Base-by-base conservation (phyloP, 2,329 filamentous ascomycete species). In the Dactylellina drechsleri region DNA sequence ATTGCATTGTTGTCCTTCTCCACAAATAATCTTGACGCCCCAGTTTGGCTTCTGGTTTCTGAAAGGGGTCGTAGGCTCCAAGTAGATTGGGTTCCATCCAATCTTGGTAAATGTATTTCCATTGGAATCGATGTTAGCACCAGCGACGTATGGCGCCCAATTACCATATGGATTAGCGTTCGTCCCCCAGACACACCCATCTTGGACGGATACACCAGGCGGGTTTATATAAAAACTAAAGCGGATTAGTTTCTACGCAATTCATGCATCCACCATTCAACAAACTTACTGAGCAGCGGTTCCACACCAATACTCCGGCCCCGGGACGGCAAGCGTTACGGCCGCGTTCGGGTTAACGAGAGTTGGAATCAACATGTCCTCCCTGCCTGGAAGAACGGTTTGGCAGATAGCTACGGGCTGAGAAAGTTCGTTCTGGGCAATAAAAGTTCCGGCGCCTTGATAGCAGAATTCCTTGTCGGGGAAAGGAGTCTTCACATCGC, bases 301-400 rank as follows among this genome's bases (percentile, higher is more conserved):
- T 52, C 83, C 82, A 78, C 85, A 87, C 91, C 91, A 93, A 82
- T 93, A 93, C 66, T 83, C 85, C 16, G 85, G 82, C 67, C 85
- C 89, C 7, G 91, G 91, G 41, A 93, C 90, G 58, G 91, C 90
- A 65, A 94, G 84, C 31, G 85, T 86, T n/a, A 84, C 84, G 23
- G 79, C 80, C 40, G 62, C 59, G 8, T 81, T 81, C 76, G 84
- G 83, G 20, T 84, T 80, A 54, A 93, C 88, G 76, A 88, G 82
- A n/a, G 90, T 93, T 15, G 91, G 90, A 79, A 93, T 93, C 78
- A 93, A 84, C 91, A 93, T 93, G 75, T 89, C 89, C 83, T 93
- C 91, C 79, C 92, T 90, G 58, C 91, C 91, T 16, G 91, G 91
- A 75, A 93, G 82, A 13, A 92, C 89, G 3, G 91, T 93, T 82